A percentile compares a stretch with the other conserved stretches of the same genome.
phyloP scores from a whole-genome alignment of 139 green algal genomes.

The Tetradesmus obliquus region DNA sequence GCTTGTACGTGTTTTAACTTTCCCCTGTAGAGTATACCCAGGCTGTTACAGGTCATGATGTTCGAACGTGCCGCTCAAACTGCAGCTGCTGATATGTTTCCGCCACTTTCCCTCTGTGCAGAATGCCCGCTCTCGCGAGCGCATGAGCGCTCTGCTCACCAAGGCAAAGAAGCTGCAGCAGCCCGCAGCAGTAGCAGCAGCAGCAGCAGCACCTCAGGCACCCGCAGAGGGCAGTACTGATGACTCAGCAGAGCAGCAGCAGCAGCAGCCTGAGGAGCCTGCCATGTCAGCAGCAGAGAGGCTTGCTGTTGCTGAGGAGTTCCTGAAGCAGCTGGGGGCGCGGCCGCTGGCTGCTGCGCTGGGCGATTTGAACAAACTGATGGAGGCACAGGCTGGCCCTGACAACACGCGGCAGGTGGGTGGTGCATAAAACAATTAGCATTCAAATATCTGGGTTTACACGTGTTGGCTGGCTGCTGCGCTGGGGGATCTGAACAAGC shows the following conservation, averaged over 20 bases:
- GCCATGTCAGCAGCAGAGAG: slow-evolving; percentile 17
- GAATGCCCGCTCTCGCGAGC: slow-evolving; percentile 32
- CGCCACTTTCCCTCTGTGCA: neutral
- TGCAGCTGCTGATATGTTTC: neutral
- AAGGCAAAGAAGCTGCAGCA: slow-evolving; percentile 20
- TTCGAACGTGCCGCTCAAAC: neutral
- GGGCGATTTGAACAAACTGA: slow-evolving; percentile 21
- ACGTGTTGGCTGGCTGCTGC: neutral
- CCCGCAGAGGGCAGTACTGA: neutral
- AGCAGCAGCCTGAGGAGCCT: neutral
- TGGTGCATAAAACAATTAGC: no score
- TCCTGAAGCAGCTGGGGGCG: slow-evolving; percentile 33
- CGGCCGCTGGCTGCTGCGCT: slow-evolving; percentile 35
- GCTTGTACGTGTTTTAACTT: no score
- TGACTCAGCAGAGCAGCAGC: neutral
- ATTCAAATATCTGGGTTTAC: no score
- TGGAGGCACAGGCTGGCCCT: neutral
- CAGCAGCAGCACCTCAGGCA: neutral
- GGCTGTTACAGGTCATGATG: no score
- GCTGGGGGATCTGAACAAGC: neutral
- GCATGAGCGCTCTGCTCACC: neutral
- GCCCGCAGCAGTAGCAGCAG: slow-evolving; percentile 13
- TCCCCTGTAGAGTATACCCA: no score
- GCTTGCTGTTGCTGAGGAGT: slow-evolving; percentile 26
- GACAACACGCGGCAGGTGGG: neutral